Conservation (phyloP, 2,329 filamentous ascomycete genomes). For the Neonectria sp. region DNA sequence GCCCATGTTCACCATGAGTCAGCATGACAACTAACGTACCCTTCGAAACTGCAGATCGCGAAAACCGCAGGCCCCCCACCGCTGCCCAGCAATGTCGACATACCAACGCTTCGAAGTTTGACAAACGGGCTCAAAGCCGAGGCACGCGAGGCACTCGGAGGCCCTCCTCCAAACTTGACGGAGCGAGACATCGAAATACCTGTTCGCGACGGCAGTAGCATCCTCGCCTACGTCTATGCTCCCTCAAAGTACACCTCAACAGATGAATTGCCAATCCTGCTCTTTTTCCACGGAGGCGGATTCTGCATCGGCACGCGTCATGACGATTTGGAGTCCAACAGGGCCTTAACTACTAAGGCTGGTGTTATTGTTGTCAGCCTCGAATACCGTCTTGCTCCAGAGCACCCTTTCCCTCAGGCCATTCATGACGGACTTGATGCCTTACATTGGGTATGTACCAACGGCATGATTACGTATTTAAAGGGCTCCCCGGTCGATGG, state of each 20-base stretch:
- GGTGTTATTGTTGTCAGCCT: slow-evolving; percentile 8
- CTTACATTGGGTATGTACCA: slow-evolving; percentile 10
- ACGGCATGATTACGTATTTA: not conserved
- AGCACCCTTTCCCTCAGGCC: slow-evolving; percentile 15
- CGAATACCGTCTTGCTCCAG: slow-evolving; percentile 18
- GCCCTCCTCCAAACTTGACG: slow-evolving; percentile 1
- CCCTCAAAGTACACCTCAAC: not conserved
- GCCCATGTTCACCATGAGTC: not conserved
- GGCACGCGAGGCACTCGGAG: not conserved
- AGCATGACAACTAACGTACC: slow-evolving; percentile 2
- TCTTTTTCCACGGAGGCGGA: slow-evolving; percentile 15
- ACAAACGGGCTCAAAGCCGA: slow-evolving; percentile 1
- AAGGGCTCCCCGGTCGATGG: not conserved
- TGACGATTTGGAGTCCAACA: slow-evolving; percentile 13
- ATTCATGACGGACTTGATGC: slow-evolving; percentile 10
- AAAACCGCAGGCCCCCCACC: not conserved
- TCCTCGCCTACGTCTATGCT: not conserved
- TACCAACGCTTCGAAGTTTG: not conserved
- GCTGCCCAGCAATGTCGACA: slow-evolving; percentile 2
- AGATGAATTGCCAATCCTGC: slow-evolving; percentile 3
- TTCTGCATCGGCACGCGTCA: slow-evolving; percentile 15
- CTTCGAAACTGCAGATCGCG: slow-evolving; percentile 2
- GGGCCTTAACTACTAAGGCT: not conserved
- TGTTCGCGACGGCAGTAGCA: not conserved
- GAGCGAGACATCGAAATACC: slow-evolving; percentile 1